Evolutionary conservation across 257 asterid genomes (phyloP), one percentile per base, ranked within the genome.

Genomic region (Euphrasia confusa): DNA sequence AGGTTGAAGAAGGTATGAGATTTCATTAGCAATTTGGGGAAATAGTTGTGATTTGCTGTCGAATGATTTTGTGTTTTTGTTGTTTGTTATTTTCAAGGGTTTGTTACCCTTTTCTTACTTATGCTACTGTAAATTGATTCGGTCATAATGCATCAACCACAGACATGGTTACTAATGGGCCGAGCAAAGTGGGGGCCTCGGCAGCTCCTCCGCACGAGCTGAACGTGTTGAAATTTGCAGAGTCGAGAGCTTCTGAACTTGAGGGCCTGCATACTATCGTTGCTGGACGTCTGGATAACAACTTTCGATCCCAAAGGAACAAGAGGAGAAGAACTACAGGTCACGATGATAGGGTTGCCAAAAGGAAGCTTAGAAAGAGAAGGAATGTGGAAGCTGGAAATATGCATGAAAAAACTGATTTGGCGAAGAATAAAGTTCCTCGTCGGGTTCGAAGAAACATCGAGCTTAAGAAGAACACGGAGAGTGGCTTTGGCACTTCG

Each of bases 381-480:
- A 80, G 72, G 68, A 81, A 69, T 61, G 53, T 39, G 32, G 86
- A 72, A 18, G 57, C 24, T 9, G 74, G 64, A 32, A 71, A 65
- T 64, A 58, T 12, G 8, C 61, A 42, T 35, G 70, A 64, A 5
- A 10, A 64, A 5, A 10, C 15, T 48, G 79, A 56, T 64, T 10
- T 65, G 47, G 50, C 13, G 70, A 68, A 45, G 53, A 79, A 67
- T 45, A 71, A 72, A 63, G 17, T 74, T 60, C 71, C 97, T 52
- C 89, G 99, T 45, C 83, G 83, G 17, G 70, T 75, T 72, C 85
- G 88, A 47, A 76, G 99, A 70, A 86, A 75, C 55, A 60, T 62
- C 66, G 96, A 92, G 72, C 81, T 92, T 56, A 84, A 75, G 74
- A 77, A 73, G 82, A 86, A 92, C 62, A 77, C 72, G 6, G 54